Percentiles rank a stretch among this genome's conserved stretches.
These are phyloP conservation scores for Neonectria ditissima DNA, from an alignment of 2,329 filamentous ascomycete genomes.

Conservation along the genomic window DNA sequence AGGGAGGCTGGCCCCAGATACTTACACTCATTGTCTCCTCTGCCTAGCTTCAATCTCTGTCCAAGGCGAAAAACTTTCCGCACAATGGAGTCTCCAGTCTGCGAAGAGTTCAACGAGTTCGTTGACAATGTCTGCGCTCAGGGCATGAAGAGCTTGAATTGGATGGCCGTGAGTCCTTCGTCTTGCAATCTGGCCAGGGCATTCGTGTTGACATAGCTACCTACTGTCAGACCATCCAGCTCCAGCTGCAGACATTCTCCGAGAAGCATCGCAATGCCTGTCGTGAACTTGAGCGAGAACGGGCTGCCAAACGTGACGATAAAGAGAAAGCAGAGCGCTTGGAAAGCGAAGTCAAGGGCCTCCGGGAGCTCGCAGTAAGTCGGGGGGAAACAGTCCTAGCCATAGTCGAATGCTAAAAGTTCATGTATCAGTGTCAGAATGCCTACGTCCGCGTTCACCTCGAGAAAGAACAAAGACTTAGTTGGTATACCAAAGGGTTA, in stretches of 20 bases:
- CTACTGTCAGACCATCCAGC: neutral
- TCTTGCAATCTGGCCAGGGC: neutral
- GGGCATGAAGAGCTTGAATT: neutral
- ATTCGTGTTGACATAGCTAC: neutral
- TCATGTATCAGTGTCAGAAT: neutral
- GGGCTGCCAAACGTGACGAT: neutral
- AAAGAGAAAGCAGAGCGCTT: neutral
- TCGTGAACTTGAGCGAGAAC: neutral
- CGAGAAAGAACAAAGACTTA: neutral
- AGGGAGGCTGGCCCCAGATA: no score
- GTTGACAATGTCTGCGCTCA: neutral
- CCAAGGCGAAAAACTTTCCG: neutral
- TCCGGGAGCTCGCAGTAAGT: neutral
- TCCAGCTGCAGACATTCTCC: neutral
- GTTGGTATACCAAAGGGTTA: neutral
- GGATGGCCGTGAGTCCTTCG: neutral
- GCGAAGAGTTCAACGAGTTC: neutral
- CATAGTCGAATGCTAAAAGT: neutral
- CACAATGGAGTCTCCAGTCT: neutral
- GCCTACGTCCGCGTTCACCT: neutral
- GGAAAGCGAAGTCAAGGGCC: neutral
- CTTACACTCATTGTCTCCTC: neutral
- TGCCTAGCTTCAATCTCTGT: neutral
- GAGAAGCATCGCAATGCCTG: neutral
- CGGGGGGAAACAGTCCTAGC: neutral